Base-by-base conservation (phyloP, 2,329 filamentous ascomycete species). In the Lithohypha guttulata region DNA sequence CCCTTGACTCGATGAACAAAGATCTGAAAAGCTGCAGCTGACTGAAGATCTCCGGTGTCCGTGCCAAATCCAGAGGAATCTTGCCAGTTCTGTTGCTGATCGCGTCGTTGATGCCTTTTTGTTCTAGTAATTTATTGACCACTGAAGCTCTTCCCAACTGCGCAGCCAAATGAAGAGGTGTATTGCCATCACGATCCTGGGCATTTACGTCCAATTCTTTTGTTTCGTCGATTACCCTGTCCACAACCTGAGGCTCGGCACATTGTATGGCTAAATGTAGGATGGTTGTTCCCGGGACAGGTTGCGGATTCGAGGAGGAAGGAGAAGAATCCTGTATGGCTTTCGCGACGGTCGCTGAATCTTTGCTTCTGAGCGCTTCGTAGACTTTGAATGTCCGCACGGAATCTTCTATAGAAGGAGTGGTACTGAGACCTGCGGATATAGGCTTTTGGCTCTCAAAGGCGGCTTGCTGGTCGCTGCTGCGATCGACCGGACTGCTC, bases 231-330 rank as follows among this genome's bases (percentile, higher is more conserved):
- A 98, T 65, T n/a, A 96, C 81, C 54, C 89, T 95, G 58, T 98
- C 87, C 39, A 98, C 82, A 19, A 98, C 86, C 14, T 84, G 79
- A 34, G 81, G 73, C 58, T 96, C 91, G 34, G 91, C 89, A 61
- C 89, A 96, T 62, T 98, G 91, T 30, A 96, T 85, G 18, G 91
- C 87, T 27, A 98, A 70, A 59, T 98, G 89, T 25, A 98, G 70
- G 28, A 96, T 81, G 2, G 84, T 91, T 1, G 87, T 95, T 40
- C 93, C 87, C 52, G 41, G 52, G 39, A 39, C 53, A 58, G 41
- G 68, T 54, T 48, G 58, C 60, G 49, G 59, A 52, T 44, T 61
- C 54, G 45, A 59, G 52, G 46, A 64, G 50, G 47, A 73, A 71
- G 51, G 69, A 69, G 53, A 62, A 42, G 50, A 68, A 70, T 81